phyloP scores from a whole-genome alignment of 495 filamentous ascomycete species.

The Zalerion maritima region DNA sequence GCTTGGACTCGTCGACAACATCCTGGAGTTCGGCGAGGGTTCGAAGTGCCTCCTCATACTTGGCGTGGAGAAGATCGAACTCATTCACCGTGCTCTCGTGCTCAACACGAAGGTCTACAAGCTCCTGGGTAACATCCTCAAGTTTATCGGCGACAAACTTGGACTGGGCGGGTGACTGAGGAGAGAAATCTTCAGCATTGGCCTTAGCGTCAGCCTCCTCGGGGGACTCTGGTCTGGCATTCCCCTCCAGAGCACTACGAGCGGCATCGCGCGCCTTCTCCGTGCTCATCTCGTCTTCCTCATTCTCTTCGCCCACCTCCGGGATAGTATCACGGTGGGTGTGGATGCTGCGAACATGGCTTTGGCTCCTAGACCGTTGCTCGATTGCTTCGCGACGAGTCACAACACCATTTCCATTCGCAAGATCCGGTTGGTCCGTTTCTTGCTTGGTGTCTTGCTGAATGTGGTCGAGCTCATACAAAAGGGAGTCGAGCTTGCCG shows the following conservation, averaged over 20 bases:
- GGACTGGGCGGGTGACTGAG: slow-evolving; percentile 62
- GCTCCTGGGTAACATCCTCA: slow-evolving; percentile 80
- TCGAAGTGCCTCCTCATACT: slow-evolving; percentile 80
- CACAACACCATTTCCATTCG: slow-evolving; percentile 28
- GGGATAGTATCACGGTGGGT: slow-evolving; percentile 36
- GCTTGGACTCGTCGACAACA: slow-evolving; percentile 66
- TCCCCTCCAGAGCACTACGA: too few species aligned
- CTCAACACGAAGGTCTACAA: slow-evolving; percentile 77
- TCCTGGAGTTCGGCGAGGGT: slow-evolving; percentile 75
- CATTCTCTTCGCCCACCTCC: slow-evolving; percentile 25
- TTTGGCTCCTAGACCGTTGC: slow-evolving; percentile 36
- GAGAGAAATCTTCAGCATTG: slow-evolving; percentile 24
- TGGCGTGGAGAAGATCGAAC: slow-evolving; percentile 66
- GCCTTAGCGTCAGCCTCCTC: slow-evolving; percentile 14
- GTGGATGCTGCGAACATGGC: slow-evolving; percentile 32
- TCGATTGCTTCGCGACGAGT: slow-evolving; percentile 25
- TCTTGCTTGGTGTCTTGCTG: slow-evolving; percentile 42
- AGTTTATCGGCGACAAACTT: slow-evolving; percentile 86
- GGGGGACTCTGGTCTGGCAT: too few species aligned
- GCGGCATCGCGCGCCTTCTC: slow-evolving; percentile 14
- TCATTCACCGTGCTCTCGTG: slow-evolving; percentile 76
- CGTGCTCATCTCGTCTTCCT: slow-evolving; percentile 21
- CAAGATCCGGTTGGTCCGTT: slow-evolving; percentile 12
- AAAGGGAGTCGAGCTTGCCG: slow-evolving; percentile 81
- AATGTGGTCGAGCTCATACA: slow-evolving; percentile 78